A percentile compares a stretch with the other conserved stretches of the same genome.
phyloP scores from a whole-genome alignment of 2,329 filamentous ascomycete species.

The Harringtonia lauricola region DNA sequence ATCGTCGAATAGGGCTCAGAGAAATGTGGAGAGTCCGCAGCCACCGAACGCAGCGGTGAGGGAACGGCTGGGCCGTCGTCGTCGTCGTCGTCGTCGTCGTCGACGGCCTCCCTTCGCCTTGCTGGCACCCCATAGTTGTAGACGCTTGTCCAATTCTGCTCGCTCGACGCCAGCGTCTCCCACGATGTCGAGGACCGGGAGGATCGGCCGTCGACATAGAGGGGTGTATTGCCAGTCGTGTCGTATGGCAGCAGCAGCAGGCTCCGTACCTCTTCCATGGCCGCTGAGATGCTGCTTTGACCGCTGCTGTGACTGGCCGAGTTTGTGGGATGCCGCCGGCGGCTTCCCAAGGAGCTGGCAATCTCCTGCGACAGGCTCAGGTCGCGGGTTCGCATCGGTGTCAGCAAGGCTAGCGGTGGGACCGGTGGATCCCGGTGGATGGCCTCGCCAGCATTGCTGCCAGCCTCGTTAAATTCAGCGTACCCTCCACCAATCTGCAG shows the following conservation, averaged over 20 bases:
- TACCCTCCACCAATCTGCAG: not conserved
- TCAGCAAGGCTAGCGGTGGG: constrained; percentile 3
- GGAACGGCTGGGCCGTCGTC: not conserved
- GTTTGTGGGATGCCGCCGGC: not conserved
- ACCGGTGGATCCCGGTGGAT: constrained; percentile 8
- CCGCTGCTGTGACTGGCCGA: not conserved
- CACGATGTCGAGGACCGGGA: constrained; percentile 9
- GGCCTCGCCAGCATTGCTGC: not conserved
- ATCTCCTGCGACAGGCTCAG: constrained; percentile 8
- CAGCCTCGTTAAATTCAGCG: not conserved
- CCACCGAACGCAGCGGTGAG: not conserved
- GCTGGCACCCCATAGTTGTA: constrained; percentile 5
- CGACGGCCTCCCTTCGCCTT: not conserved
- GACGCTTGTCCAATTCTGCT: constrained; percentile 12
- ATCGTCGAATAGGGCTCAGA: not conserved
- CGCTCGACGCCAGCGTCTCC: constrained; percentile 10
- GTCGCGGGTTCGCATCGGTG: not conserved
- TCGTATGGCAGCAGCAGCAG: constrained; percentile 7
- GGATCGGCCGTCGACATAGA: not conserved
- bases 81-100: not conserved
- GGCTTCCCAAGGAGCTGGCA: constrained; percentile 9
- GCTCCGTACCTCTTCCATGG: constrained; percentile 12
- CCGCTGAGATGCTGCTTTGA: constrained; percentile 9
- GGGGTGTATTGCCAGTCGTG: not conserved
- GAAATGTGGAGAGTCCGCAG: too few relatives aligned